Evolutionary conservation across 495 filamentous ascomycete species (phyloP).

Genomic region (Aspergillus bridgeri): DNA sequence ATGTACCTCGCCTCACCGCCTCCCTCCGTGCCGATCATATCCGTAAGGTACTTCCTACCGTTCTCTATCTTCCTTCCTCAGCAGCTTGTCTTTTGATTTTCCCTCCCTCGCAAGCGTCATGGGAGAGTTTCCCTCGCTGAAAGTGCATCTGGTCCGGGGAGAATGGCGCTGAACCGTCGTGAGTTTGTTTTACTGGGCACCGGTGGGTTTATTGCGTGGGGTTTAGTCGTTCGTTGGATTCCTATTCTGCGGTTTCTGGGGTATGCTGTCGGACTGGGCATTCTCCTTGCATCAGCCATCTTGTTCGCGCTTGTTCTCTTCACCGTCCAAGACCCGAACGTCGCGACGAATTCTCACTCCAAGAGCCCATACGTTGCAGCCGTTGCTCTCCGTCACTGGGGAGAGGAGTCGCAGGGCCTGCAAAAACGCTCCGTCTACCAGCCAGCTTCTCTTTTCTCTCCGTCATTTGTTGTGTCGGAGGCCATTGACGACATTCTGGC

Average conservation of each 20-base stretch:
- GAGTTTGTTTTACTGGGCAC: conserved; percentile 68
- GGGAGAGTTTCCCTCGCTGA: conserved; percentile 22
- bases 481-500: conserved; percentile 77
- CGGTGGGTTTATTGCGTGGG: conserved; percentile 80
- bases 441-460: conserved; percentile 64
- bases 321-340: conserved; percentile 51
- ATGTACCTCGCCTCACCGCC: no score
- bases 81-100: conserved; percentile 2
- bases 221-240: conserved; percentile 72
- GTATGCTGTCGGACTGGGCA: conserved; percentile 71
- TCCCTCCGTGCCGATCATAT: no score
- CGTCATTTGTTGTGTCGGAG: conserved; percentile 75
- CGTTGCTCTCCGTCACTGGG: conserved; percentile 61
- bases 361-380: conserved; percentile 52
- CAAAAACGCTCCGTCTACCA: conserved; percentile 48
- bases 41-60: neutral
- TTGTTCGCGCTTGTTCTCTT: conserved; percentile 56
- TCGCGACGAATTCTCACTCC: conserved; percentile 21
- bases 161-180: conserved; percentile 76
- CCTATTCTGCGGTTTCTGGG: conserved; percentile 75
- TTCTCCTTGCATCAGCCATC: conserved; percentile 49
- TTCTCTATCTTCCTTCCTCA: neutral
- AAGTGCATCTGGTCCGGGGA: conserved; percentile 27
- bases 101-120: conserved; percentile 25
- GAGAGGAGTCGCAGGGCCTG: conserved; percentile 60